A percentile compares a stretch with the other conserved stretches of the same genome.
Evolutionary conservation across 1,284 basidiomycete species (phyloP).

Genomic region (Erythrobasidium hasegawianum): DNA sequence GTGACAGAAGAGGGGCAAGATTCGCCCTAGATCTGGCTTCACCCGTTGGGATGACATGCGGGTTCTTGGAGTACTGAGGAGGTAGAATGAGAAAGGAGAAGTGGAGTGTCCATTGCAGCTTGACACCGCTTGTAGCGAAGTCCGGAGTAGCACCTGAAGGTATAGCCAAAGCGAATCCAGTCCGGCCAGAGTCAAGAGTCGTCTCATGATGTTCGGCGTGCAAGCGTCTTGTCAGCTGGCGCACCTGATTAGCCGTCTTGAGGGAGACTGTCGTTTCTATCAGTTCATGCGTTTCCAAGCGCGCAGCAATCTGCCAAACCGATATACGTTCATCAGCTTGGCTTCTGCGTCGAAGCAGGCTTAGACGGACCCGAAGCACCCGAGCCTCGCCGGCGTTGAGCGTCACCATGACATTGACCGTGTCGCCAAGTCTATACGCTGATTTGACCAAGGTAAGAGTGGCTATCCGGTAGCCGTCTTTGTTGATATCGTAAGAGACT

Average conservation of each 20-base stretch:
- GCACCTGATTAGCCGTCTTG: conserved; percentile 48
- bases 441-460: conserved; percentile 85
- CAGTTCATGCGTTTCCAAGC: conserved; percentile 76
- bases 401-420: conserved; percentile 78
- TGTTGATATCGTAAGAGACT: conserved; percentile 89
- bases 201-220: conserved; percentile 81
- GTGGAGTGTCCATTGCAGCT: conserved; percentile 78
- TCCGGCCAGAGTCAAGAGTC: conserved; percentile 64
- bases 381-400: conserved; percentile 62
- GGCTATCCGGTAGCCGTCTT: conserved; percentile 80
- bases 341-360: not conserved
- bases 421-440: conserved; percentile 83
- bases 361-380: conserved; percentile 67
- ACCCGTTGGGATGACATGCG: conserved; percentile 59
- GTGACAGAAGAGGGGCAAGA: conserved; percentile 1
- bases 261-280: conserved; percentile 61
- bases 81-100: conserved; percentile 76
- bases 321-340: conserved; percentile 12
- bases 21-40: not conserved
- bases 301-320: conserved; percentile 67
- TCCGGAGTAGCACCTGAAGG: conserved; percentile 81
- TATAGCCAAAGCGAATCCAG: conserved; percentile 80
- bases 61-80: conserved; percentile 61
- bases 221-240: conserved; percentile 55
- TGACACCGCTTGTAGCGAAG: conserved; percentile 62